phyloP scores from a whole-genome alignment of 2,329 filamentous ascomycete genomes.

The Davidsoniella virescens region DNA sequence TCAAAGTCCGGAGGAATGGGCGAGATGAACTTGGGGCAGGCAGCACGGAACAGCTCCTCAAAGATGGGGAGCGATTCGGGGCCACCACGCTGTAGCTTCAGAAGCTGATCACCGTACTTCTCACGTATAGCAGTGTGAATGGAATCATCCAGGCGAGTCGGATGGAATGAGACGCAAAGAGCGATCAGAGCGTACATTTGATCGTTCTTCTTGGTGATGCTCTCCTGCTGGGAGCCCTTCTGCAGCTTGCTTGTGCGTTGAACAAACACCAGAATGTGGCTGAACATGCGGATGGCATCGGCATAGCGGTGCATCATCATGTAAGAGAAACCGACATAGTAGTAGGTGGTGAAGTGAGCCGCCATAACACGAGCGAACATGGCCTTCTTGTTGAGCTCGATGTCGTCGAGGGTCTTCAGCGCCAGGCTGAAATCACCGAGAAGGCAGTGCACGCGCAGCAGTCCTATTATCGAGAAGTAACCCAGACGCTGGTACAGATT shows the following conservation, averaged over 20 bases:
- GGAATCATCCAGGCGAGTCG: conserved; percentile 91
- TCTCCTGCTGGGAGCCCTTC: conserved; percentile 96
- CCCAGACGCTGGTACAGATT: conserved; percentile 96
- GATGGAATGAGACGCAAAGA: conserved; percentile 97
- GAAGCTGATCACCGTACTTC: conserved; percentile 98
- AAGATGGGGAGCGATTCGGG: conserved; percentile 92
- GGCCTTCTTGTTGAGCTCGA: conserved; percentile 99
- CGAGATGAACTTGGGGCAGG: conserved; percentile 99
- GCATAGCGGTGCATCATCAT: conserved; percentile 99
- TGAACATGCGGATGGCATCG: conserved; percentile 99
- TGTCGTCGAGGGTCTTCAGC: conserved; percentile 96
- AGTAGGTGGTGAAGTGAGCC: conserved; percentile 98
- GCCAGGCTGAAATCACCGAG: conserved; percentile 96
- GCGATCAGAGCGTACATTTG: conserved; percentile 99
- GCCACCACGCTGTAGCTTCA: conserved; percentile 88
- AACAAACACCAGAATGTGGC: conserved; percentile 98
- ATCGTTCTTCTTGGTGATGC: conserved; percentile 99
- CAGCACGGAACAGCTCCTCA: conserved; percentile 90
- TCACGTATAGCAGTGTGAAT: conserved; percentile 95
- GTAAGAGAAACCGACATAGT: conserved; percentile 99
- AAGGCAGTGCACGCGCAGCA: conserved; percentile 88
- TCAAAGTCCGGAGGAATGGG: conserved; percentile 96
- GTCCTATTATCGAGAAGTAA: conserved; percentile 97
- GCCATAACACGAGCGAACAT: conserved; percentile 99
- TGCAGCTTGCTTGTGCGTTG: conserved; percentile 99